A percentile compares a stretch with the other conserved stretches of the same genome.
Conservation (phyloP, 176 grass and related monocot species). For the Phyllostachys edulis region DNA sequence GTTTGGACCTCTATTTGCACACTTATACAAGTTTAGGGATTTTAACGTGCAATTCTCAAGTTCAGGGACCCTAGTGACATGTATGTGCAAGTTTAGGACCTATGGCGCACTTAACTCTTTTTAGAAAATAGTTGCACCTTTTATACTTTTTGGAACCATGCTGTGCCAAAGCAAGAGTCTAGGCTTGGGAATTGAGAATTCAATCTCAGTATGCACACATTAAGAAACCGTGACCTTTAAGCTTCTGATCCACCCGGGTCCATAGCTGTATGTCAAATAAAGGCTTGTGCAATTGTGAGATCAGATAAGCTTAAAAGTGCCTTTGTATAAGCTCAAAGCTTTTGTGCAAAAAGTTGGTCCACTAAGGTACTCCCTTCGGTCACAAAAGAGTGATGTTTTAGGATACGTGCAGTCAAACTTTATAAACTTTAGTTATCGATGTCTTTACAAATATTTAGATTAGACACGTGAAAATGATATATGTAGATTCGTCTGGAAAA, state of each 20-base stretch:
- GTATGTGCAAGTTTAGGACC: neutral
- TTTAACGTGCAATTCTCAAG: neutral
- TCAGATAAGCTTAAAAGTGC: neutral
- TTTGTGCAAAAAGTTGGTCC: neutral
- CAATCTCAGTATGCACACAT: neutral
- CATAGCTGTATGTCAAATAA: conserved; percentile 9
- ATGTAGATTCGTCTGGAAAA: too few species aligned
- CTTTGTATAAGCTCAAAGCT: conserved; percentile 1
- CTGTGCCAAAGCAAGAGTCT: neutral
- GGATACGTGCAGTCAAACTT: too few species aligned
- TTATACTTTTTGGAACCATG: neutral
- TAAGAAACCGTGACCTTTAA: neutral
- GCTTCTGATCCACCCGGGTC: neutral
- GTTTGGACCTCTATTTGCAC: neutral
- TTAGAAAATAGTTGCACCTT: neutral
- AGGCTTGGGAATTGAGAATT: neutral
- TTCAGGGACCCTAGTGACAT: neutral
- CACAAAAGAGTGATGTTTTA: too few species aligned
- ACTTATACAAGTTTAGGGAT: neutral
- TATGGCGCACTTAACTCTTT: neutral
- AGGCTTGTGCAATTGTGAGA: neutral
- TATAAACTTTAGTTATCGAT: too few species aligned
- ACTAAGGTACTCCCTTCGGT: neutral
- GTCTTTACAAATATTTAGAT: too few species aligned
- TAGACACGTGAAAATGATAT: too few species aligned